Evolutionary conservation across 305 asterid genomes (phyloP).

Genomic region (Salvia sclarea): DNA sequence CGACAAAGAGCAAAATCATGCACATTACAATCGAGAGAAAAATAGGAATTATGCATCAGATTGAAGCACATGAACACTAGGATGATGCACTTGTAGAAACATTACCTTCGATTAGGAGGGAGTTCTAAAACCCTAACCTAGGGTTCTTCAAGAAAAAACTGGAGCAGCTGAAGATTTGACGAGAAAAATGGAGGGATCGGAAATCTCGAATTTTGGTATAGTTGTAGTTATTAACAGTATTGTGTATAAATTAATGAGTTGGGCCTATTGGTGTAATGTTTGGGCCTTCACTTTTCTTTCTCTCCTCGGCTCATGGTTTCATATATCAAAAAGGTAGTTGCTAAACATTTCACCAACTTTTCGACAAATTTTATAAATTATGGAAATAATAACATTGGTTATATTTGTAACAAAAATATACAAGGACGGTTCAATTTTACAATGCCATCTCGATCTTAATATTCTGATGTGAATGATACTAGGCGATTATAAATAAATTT

Average conservation of each 20-base stretch:
- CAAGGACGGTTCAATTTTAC: too few relatives aligned
- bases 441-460: too few relatives aligned
- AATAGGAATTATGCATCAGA: not conserved
- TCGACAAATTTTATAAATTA: too few relatives aligned
- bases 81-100: not conserved
- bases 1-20: not conserved
- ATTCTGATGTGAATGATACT: too few relatives aligned
- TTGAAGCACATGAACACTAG: not conserved
- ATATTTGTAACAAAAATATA: too few relatives aligned
- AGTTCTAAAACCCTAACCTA: conserved; percentile 29
- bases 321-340: too few relatives aligned
- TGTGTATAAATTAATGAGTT: not conserved
- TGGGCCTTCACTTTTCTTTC: conserved; percentile 8
- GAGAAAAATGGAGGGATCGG: conserved; percentile 29
- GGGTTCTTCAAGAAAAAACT: conserved; percentile 36
- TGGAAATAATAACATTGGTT: too few relatives aligned
- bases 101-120: conserved; percentile 28
- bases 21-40: not conserved
- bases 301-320: too few relatives aligned
- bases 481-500: too few relatives aligned
- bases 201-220: not conserved
- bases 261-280: not conserved
- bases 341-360: too few relatives aligned
- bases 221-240: not conserved
- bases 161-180: conserved; percentile 20